Percentiles rank a stretch among this genome's conserved stretches.
Conservation (phyloP, 2,329 filamentous ascomycete species). For the Penicillium palitans region DNA sequence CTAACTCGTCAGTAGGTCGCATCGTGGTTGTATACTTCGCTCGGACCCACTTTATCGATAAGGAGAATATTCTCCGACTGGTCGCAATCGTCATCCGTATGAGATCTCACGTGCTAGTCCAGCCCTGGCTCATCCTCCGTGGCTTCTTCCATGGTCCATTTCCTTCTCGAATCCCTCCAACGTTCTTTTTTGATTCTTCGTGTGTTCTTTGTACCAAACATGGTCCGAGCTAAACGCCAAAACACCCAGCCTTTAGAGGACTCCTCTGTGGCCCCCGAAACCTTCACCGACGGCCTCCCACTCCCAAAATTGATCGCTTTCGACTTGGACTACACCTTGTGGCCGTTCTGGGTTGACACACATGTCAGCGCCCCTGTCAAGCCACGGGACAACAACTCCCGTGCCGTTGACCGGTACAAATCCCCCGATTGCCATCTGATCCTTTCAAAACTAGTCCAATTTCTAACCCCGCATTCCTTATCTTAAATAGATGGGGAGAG, state of each 20-base stretch:
- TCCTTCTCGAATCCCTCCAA: background rate
- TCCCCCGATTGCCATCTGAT: background rate
- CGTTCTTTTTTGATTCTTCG: background rate
- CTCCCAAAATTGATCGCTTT: slow-evolving; percentile 85
- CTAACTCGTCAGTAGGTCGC: background rate
- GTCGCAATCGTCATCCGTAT: background rate
- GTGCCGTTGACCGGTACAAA: slow-evolving; percentile 44
- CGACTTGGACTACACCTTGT: slow-evolving; percentile 97
- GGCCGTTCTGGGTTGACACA: slow-evolving; percentile 98
- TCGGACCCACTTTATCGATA: background rate
- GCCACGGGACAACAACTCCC: slow-evolving; percentile 55
- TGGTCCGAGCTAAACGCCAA: slow-evolving; percentile 39
- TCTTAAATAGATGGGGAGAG: slow-evolving; percentile 56
- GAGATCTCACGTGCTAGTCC: background rate
- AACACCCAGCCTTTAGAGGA: slow-evolving; percentile 38
- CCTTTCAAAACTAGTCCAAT: background rate
- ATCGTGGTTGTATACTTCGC: background rate
- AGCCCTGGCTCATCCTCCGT: background rate
- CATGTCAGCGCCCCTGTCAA: slow-evolving; percentile 77
- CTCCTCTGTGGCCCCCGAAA: slow-evolving; percentile 48
- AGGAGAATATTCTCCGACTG: background rate
- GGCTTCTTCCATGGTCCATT: slow-evolving; percentile 5
- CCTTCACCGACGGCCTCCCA: slow-evolving; percentile 66
- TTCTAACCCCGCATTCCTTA: slow-evolving; percentile 9
- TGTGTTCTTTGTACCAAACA: slow-evolving; percentile 12